A percentile compares a stretch with the other conserved stretches of the same genome.
Conservation (phyloP, 2,329 filamentous ascomycete species). For the Aspergillus felis region DNA sequence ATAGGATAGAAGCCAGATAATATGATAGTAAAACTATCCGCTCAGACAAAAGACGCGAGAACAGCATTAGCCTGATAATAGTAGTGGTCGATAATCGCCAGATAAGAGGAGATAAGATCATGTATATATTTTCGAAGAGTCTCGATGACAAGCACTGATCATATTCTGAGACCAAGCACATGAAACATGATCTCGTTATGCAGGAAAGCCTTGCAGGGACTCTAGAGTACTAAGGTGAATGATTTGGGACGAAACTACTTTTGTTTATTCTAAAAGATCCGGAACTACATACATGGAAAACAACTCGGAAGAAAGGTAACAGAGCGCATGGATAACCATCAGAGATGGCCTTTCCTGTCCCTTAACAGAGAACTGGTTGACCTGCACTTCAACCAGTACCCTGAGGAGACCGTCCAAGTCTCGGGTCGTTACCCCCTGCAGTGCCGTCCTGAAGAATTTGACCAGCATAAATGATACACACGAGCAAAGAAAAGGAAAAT, state of each 20-base stretch:
- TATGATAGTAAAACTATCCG: neutral
- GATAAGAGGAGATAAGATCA: neutral
- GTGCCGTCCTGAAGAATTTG: constrained; percentile 3
- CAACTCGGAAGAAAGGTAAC: constrained; percentile 3
- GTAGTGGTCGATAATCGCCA: neutral
- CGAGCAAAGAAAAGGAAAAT: constrained; percentile 11
- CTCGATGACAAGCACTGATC: neutral
- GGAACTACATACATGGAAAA: constrained; percentile 11
- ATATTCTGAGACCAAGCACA: neutral
- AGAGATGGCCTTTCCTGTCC: constrained; percentile 4
- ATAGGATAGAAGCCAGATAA: neutral
- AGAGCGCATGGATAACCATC: neutral
- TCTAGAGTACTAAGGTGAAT: neutral
- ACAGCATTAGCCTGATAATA: neutral
- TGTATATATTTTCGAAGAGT: neutral
- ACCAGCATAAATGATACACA: constrained; percentile 19
- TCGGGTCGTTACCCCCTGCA: neutral
- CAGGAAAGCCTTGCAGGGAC: neutral
- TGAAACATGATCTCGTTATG: neutral
- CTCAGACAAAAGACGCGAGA: neutral
- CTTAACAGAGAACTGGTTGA: constrained; percentile 22
- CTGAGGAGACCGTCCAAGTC: neutral
- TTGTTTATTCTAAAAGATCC: neutral
- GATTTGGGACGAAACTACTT: neutral
- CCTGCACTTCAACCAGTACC: constrained; percentile 40